A percentile compares a stretch with the other conserved stretches of the same genome.
Conservation (phyloP, 176 grass and related monocot genomes). For the Oryza officinalis region DNA sequence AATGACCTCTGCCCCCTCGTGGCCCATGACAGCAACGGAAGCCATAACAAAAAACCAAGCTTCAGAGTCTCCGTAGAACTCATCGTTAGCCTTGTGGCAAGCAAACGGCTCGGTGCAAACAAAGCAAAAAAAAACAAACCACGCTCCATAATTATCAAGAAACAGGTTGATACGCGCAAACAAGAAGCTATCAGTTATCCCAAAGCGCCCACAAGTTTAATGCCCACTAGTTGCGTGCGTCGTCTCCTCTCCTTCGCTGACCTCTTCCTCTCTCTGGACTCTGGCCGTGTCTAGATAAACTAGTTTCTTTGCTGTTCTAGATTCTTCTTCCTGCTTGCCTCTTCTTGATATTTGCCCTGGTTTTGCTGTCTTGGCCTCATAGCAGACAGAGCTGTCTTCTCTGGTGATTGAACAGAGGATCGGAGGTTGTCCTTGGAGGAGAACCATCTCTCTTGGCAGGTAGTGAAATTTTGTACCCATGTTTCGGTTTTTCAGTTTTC, state of each 20-base stretch:
- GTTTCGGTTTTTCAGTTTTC: not conserved
- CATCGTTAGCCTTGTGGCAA: not conserved
- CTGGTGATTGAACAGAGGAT: not conserved
- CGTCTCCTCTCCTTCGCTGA: conserved; percentile 17
- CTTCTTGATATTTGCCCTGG: not conserved
- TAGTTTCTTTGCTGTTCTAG: conserved; percentile 6
- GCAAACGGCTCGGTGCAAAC: conserved; percentile 8
- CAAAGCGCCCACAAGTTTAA: conserved; percentile 32
- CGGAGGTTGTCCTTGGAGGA: not conserved
- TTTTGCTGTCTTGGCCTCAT: conserved; percentile 1
- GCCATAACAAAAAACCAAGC: not conserved
- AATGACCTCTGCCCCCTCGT: not conserved
- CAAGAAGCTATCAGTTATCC: conserved; percentile 31
- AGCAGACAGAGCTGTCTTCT: not conserved
- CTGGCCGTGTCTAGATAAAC: not conserved
- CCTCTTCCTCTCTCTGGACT: not conserved
- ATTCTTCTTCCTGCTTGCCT: conserved; percentile 18
- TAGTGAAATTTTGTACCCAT: not conserved
- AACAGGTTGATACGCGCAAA: not conserved
- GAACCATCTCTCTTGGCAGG: not conserved
- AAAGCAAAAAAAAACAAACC: not conserved
- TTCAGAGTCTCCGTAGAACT: conserved; percentile 39
- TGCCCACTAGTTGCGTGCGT: conserved; percentile 19
- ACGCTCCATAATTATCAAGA: not conserved
- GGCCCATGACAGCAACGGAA: conserved; percentile 30